Evolutionary conservation across 306 rosid genomes (phyloP).

Genomic region (Elaeagnus macrophylla): DNA sequence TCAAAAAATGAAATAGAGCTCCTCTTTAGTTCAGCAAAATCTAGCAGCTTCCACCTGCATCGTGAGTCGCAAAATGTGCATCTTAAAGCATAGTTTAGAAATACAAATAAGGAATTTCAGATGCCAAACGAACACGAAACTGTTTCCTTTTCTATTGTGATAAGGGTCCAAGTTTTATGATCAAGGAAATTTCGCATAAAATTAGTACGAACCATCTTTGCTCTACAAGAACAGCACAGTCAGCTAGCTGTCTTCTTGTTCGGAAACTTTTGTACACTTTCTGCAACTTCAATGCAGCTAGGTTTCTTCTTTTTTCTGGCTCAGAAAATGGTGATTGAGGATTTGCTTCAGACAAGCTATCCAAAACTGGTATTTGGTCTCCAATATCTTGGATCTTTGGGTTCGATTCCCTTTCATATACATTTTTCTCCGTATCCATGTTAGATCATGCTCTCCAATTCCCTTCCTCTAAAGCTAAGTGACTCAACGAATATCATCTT

Average conservation of each 20-base stretch:
- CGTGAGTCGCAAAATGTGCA: slow-evolving; percentile 8
- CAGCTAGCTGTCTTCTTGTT: slow-evolving; percentile 74
- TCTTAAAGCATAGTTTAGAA: background rate
- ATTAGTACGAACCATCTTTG: slow-evolving; percentile 67
- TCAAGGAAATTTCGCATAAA: slow-evolving; percentile 2
- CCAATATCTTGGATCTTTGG: slow-evolving; percentile 16
- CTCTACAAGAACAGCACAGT: slow-evolving; percentile 85
- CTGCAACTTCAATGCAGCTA: slow-evolving; percentile 73
- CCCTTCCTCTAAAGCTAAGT: slow-evolving; percentile 28
- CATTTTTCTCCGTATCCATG: slow-evolving; percentile 26
- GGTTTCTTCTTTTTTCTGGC: slow-evolving; percentile 21
- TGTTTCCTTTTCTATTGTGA: background rate
- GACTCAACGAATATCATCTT: slow-evolving; percentile 35
- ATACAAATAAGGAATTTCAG: background rate
- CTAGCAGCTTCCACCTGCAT: slow-evolving; percentile 74
- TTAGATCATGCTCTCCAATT: slow-evolving; percentile 30
- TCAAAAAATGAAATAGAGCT: slow-evolving; percentile 86
- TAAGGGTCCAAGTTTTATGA: slow-evolving; percentile 1
- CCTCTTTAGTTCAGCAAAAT: slow-evolving; percentile 72
- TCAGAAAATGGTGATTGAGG: slow-evolving; percentile 13
- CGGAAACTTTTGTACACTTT: slow-evolving; percentile 90
- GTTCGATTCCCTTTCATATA: slow-evolving; percentile 25
- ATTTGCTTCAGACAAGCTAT: slow-evolving; percentile 25
- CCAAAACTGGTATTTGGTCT: slow-evolving; percentile 20
- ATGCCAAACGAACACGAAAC: background rate